Base-by-base conservation (phyloP, 495 filamentous ascomycete species). In the Melanomma pulvis-pyrius region DNA sequence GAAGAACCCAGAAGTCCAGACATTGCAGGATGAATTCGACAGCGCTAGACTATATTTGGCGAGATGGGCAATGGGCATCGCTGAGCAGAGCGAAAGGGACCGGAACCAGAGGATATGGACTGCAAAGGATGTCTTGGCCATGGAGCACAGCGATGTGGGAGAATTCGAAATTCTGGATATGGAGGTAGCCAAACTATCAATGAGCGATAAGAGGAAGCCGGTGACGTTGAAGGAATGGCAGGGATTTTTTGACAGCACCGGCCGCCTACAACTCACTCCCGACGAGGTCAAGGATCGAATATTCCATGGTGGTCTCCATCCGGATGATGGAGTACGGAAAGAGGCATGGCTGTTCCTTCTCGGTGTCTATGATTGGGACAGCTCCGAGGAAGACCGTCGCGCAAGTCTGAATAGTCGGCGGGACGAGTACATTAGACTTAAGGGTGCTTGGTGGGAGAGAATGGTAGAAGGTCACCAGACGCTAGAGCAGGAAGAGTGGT, bases 41-140 rank as follows among this genome's bases (percentile, higher is more conserved):
- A 96, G 91, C 71, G 94, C 96, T 6, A 83, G 94, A 65, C 79
- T 98, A 39, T 98, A 98, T 71, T 81, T 98, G 24, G 94, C 94
- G 2, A 82, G 94, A 49, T 98, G 94, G 94, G 94, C 94, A 0
- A 98, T 98, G 94, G 96, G 91, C 0, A 96, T 98, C 58, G 92
- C 93, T 0, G 94, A 98, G 75, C 94, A 98, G 78, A 91, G 92
- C 71, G 94, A 98, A 74, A 81, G 85, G 44, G 94, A 98, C 55
- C 76, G 86, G 32, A 91, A 85, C 58, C 87, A 90, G 74, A 82
- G 92, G 39, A 96, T 97, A 69, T 98, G 92, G 89, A 96, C 92
- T 0, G 93, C 91, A 4, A 87, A 87, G 71, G 94, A 98, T 79
- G 88, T 96, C 17, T 82, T 98, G 63, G 93, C 94, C 74, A 88